Percentiles rank a stretch among this genome's conserved stretches.
These are phyloP conservation scores for Hondaea fermentalgiana DNA, from an alignment of 108 stramenopile genomes.

Conservation along the genomic window DNA sequence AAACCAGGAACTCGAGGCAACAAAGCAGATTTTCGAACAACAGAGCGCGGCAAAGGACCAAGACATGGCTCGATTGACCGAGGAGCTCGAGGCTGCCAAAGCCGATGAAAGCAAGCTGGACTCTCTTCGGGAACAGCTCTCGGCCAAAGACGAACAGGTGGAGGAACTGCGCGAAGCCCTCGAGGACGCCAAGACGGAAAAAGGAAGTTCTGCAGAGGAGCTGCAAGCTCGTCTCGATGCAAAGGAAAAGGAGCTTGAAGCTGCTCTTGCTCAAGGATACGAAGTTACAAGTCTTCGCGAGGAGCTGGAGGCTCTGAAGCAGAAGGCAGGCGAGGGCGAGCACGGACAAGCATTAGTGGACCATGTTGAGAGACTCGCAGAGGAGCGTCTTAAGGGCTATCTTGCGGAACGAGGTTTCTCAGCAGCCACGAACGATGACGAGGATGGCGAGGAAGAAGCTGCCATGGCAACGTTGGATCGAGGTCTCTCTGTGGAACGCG, in stretches of 20 bases:
- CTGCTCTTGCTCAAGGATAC: background rate
- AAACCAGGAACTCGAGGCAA: too few species aligned
- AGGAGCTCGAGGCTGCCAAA: background rate
- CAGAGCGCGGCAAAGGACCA: too few species aligned
- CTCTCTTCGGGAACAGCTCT: background rate
- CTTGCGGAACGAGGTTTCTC: background rate
- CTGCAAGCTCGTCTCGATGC: background rate
- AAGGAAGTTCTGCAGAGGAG: background rate
- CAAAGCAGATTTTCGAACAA: too few species aligned
- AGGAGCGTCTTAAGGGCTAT: background rate
- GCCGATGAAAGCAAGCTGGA: background rate
- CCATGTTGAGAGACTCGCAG: background rate
- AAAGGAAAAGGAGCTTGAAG: background rate
- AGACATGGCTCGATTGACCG: background rate
- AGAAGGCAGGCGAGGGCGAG: background rate
- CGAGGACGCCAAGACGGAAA: background rate
- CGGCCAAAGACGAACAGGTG: background rate
- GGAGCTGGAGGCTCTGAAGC: background rate
- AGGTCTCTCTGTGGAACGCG: background rate
- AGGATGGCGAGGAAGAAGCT: background rate
- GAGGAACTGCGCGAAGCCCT: background rate
- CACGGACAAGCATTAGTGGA: background rate
- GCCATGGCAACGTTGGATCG: background rate
- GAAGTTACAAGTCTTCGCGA: background rate
- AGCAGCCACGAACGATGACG: background rate